A percentile compares a stretch with the other conserved stretches of the same genome.
These are phyloP conservation scores for Schoenoplectus tabernaemontani DNA, from an alignment of 202 grass and related monocot genomes.

Conservation along the genomic window DNA sequence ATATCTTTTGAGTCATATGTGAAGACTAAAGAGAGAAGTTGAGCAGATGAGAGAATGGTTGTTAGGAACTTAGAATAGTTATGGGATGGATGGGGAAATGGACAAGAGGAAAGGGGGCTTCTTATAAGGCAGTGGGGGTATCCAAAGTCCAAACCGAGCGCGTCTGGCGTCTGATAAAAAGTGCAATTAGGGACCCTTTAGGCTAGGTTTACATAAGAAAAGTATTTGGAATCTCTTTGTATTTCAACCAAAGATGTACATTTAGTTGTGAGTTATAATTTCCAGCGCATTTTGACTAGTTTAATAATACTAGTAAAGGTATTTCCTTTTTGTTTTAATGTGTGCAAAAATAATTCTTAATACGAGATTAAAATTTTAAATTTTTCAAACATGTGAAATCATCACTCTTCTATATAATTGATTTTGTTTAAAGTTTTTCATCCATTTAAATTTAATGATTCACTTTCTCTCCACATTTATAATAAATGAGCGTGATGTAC, in stretches of 20 bases:
- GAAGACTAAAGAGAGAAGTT: too few species aligned
- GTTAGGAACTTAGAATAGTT: constrained; percentile 27
- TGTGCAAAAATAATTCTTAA: background rate
- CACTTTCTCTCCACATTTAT: too few species aligned
- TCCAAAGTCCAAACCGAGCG: background rate
- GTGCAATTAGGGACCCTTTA: background rate
- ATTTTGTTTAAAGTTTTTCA: too few species aligned
- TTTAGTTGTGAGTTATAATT: background rate
- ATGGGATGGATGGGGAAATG: constrained; percentile 21
- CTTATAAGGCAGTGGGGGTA: constrained; percentile 35
- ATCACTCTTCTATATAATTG: too few species aligned
- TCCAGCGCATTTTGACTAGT: background rate
- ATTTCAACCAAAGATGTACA: background rate
- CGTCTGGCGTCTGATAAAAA: background rate
- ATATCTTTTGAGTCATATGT: too few species aligned
- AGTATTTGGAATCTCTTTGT: too few species aligned
- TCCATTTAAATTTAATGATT: too few species aligned
- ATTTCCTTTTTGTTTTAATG: background rate
- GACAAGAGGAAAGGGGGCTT: background rate
- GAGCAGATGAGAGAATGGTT: constrained; percentile 30
- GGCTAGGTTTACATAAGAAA: background rate
- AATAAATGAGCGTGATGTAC: too few species aligned
- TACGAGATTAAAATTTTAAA: too few species aligned
- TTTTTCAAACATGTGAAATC: too few species aligned
- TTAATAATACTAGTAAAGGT: background rate